Evolutionary conservation across 2,329 filamentous ascomycete species (phyloP).

Genomic region (Parascedosporium putredinis): DNA sequence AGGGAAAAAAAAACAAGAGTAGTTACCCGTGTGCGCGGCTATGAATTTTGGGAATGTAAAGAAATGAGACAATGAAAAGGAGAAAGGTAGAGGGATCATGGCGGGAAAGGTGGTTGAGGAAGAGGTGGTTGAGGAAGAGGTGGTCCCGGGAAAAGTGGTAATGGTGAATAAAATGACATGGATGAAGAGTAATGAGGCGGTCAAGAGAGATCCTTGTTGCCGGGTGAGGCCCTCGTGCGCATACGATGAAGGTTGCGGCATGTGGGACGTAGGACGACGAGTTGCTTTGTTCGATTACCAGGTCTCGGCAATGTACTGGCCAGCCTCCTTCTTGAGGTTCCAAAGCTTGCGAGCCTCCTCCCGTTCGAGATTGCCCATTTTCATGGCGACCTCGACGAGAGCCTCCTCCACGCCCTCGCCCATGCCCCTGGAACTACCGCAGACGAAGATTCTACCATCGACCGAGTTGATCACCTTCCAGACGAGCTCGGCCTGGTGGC

Average conservation of each 20-base stretch:
- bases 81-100: too few species aligned
- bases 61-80: too few species aligned
- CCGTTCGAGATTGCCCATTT: slow-evolving; percentile 75
- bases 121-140: too few species aligned
- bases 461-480: slow-evolving; percentile 96
- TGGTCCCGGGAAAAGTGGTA: too few species aligned
- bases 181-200: too few species aligned
- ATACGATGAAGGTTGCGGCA: too few species aligned
- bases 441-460: slow-evolving; percentile 95
- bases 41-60: background rate
- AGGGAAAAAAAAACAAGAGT: background rate
- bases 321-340: slow-evolving; percentile 80
- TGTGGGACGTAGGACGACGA: background rate
- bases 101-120: background rate
- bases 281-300: slow-evolving; percentile 32
- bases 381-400: slow-evolving; percentile 81
- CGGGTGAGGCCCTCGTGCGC: too few species aligned
- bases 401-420: slow-evolving; percentile 89
- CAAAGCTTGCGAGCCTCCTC: slow-evolving; percentile 83
- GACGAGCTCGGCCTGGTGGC: slow-evolving; percentile 84
- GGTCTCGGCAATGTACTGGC: slow-evolving; percentile 87
- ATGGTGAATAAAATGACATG: too few species aligned
- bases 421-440: slow-evolving; percentile 92
- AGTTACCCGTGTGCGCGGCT: too few species aligned
- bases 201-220: too few species aligned